These are phyloP conservation scores for Trichopus zeylanicus DNA, from an alignment of 116 monocot genomes.

Conservation along the genomic window DNA sequence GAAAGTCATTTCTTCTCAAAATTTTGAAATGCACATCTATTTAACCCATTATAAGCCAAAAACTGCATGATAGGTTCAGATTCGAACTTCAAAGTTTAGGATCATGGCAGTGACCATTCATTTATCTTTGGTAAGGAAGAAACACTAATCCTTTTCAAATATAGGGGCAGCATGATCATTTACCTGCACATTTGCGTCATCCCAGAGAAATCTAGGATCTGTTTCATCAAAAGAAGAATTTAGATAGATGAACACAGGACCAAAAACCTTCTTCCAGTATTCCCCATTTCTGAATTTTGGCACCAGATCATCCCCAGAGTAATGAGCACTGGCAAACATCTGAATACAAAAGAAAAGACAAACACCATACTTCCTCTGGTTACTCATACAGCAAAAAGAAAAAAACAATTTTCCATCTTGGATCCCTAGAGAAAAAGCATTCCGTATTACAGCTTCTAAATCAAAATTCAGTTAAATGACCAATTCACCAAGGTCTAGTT, in stretches of 20 bases:
- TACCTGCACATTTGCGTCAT: slow-evolving; percentile 84
- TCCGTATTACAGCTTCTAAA: background rate
- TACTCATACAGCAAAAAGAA: no score
- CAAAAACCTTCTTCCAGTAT: slow-evolving; percentile 73
- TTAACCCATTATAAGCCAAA: no score
- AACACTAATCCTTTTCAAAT: background rate
- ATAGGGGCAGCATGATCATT: background rate
- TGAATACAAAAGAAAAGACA: slow-evolving; percentile 15
- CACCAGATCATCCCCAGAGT: slow-evolving; percentile 63
- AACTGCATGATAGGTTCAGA: no score
- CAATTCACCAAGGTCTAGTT: background rate
- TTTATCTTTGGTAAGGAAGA: no score
- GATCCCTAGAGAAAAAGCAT: background rate
- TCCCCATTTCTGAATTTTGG: slow-evolving; percentile 79
- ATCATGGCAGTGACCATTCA: no score
- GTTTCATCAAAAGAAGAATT: slow-evolving; percentile 42
- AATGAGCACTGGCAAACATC: slow-evolving; percentile 83
- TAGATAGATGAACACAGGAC: slow-evolving; percentile 60
- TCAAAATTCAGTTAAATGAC: background rate
- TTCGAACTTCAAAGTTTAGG: no score
- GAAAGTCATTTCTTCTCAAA: no score
- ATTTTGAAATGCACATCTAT: no score
- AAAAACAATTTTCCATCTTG: no score
- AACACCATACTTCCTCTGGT: no score
- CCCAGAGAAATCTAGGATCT: slow-evolving; percentile 64